These are phyloP conservation scores for Fraxinus angustifolia DNA, from an alignment of 305 asterid genomes.

Conservation along the genomic window DNA sequence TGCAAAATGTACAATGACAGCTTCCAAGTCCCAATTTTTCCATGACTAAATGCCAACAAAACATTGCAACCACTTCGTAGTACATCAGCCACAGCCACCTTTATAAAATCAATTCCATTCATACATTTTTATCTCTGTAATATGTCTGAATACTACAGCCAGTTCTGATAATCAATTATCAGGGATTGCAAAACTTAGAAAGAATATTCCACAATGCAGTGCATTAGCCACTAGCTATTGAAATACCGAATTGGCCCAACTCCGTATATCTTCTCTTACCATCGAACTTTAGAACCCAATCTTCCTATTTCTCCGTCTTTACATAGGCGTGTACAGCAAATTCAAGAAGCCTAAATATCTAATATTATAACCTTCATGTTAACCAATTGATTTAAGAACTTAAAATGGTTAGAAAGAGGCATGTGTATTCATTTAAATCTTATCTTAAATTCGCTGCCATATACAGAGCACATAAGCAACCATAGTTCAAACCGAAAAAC, in stretches of 20 bases:
- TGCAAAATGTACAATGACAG: neutral
- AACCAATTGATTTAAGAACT: neutral
- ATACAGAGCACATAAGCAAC: neutral
- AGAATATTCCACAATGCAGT: neutral
- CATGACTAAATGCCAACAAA: neutral
- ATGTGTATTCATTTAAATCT: neutral
- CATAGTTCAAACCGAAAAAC: neutral
- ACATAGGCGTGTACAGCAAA: neutral
- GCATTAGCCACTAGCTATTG: neutral
- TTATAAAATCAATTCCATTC: neutral
- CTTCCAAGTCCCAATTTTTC: neutral
- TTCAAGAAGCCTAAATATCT: neutral
- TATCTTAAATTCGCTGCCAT: neutral
- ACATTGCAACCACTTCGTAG: neutral
- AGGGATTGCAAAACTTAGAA: neutral
- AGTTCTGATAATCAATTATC: neutral
- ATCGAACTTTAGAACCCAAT: neutral
- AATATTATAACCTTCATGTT: neutral
- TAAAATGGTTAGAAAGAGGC: neutral
- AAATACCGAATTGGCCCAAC: neutral
- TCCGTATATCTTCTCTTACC: neutral
- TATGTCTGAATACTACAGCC: neutral
- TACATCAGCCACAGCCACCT: neutral
- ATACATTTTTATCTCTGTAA: neutral
- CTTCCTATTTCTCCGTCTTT: neutral